Conservation (phyloP, 1,284 basidiomycete genomes). For the Leccinum fuscescens region DNA sequence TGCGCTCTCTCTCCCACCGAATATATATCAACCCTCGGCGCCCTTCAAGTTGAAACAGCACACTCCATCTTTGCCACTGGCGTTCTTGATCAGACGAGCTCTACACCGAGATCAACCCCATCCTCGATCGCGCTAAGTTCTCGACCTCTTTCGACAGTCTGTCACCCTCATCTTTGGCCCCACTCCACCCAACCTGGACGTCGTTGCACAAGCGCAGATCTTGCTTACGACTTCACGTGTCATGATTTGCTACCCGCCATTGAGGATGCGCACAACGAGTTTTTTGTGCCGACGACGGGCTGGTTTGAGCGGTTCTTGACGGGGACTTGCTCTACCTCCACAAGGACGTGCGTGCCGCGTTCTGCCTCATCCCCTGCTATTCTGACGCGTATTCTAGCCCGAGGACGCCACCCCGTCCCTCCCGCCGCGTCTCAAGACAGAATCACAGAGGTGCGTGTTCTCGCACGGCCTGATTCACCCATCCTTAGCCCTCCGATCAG, state of each 20-base stretch:
- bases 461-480: background rate
- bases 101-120: too few relatives aligned
- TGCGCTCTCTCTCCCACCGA: too few relatives aligned
- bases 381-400: slow-evolving; percentile 45
- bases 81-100: too few relatives aligned
- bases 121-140: too few relatives aligned
- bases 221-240: slow-evolving; percentile 66
- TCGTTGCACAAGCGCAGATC: too few relatives aligned
- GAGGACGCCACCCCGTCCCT: slow-evolving; percentile 84
- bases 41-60: too few relatives aligned
- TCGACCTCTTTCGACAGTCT: too few relatives aligned
- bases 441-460: slow-evolving; percentile 67
- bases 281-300: slow-evolving; percentile 70
- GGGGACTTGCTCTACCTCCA: slow-evolving; percentile 68
- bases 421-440: slow-evolving; percentile 86
- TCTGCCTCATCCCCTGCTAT: slow-evolving; percentile 1
- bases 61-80: too few relatives aligned
- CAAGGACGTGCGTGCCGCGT: slow-evolving; percentile 55
- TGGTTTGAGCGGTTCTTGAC: slow-evolving; percentile 77
- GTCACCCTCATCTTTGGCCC: too few relatives aligned
- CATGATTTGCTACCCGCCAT: slow-evolving; percentile 95
- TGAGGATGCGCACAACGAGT: slow-evolving; percentile 84
- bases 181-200: too few relatives aligned
- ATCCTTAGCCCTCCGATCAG: slow-evolving; percentile 37
- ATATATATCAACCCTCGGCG: too few relatives aligned